Percentiles rank a stretch among this genome's conserved stretches.
These are phyloP conservation scores for Aspergillus kassunensis DNA, from an alignment of 495 filamentous ascomycete genomes.

Conservation along the genomic window DNA sequence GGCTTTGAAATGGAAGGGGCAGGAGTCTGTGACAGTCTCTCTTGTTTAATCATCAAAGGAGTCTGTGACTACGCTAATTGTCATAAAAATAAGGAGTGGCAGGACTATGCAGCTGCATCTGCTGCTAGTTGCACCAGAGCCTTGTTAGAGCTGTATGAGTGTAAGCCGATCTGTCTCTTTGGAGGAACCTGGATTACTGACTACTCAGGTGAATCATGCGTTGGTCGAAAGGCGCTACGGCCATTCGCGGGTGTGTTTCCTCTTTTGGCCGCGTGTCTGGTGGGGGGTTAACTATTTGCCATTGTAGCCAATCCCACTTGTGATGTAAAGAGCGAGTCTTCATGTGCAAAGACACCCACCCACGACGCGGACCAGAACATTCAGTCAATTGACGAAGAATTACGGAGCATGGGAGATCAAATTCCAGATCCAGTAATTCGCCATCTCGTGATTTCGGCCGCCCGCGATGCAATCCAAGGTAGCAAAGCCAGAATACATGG, in stretches of 20 bases:
- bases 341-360: not conserved
- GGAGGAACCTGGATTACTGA: not conserved
- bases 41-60: not conserved
- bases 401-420: not conserved
- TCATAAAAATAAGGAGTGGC: slow-evolving; percentile 28
- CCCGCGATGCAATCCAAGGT: not conserved
- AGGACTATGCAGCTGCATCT: slow-evolving; percentile 21
- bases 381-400: not conserved
- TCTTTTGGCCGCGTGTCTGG: too few species aligned
- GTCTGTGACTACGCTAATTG: slow-evolving; percentile 2
- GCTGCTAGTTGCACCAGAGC: not conserved
- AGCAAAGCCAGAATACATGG: not conserved
- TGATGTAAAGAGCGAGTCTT: not conserved
- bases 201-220: not conserved
- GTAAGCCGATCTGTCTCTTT: not conserved
- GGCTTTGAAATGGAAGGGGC: slow-evolving; percentile 44
- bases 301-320: too few species aligned
- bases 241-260: too few species aligned
- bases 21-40: not conserved
- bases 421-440: not conserved
- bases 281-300: too few species aligned
- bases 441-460: not conserved
- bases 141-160: not conserved
- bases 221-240: not conserved
- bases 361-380: not conserved